Base-by-base conservation (phyloP, 179 eudicot species). In the Camellia oleifera region DNA sequence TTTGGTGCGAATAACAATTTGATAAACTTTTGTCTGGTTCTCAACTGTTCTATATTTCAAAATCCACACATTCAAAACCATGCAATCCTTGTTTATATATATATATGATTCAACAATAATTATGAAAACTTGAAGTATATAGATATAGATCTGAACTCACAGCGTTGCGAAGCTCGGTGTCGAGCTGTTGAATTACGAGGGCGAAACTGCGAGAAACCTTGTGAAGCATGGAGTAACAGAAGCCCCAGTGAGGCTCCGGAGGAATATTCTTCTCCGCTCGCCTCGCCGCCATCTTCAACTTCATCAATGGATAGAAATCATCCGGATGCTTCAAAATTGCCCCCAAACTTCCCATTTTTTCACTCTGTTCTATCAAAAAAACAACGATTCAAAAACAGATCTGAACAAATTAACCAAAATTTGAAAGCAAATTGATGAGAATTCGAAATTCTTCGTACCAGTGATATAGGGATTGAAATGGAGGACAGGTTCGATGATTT, bases 171-270 rank as follows among this genome's bases (percentile, higher is more conserved):
- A 95, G 99, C 45, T 95, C 88, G 14, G 92, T 77, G 52, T 82
- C 93, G 70, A 95, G 99, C 85, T 95, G 99, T 76, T 95, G 98
- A 81, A 95, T 95, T 9, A 95, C 98, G 82, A 95, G 92, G 9
- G 87, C 93, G 79, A 95, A 95, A 56, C 98, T 95, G 66, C 95
- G 88, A 44, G 99, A 95, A 62, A 95, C 98, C 85, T 92, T 93
- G 53, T 91, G 97, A 70, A 95, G 98, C 99, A 95, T 95, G 3
- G 91, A 63, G 80, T 92, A 95, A 64, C 99, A 95, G 78, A 95
- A 95, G 66, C 84, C 92, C 99, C 99, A 95, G 81, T 95, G 98
- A 6, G 91, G 88, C 81, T 92, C 88, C 77, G 89, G 77, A 1
- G 99, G 99, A 84, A 95, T 93, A 91, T 93, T 98, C 78, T 90